Evolutionary conservation across 2,329 filamentous ascomycete species (phyloP).

Genomic region (Fusarium transvaalense): DNA sequence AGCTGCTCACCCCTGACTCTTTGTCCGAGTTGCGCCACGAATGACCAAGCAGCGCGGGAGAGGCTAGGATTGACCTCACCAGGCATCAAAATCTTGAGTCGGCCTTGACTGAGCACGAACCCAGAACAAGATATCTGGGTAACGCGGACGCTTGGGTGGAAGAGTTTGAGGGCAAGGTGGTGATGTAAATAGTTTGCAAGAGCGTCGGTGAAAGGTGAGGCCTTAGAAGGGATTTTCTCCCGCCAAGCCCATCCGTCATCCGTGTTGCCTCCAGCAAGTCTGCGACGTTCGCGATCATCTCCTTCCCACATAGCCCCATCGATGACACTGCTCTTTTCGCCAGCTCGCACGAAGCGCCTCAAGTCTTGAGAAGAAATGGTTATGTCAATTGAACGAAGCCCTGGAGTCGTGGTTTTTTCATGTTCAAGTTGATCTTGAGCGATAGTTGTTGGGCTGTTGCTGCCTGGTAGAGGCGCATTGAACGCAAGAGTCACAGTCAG

Average conservation of each 20-base stretch:
- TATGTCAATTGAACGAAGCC: conserved; percentile 63
- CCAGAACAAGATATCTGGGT: conserved; percentile 67
- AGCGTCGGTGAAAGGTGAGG: conserved; percentile 62
- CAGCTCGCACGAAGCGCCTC: conserved; percentile 59
- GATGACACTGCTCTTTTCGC: conserved; percentile 43
- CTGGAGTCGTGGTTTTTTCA: conserved; percentile 38
- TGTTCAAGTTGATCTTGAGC: conserved; percentile 35
- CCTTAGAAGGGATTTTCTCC: conserved; percentile 28
- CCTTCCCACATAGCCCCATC: conserved; percentile 47
- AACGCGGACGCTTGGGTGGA: conserved; percentile 66
- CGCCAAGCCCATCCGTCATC: conserved; percentile 69
- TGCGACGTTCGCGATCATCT: conserved; percentile 57
- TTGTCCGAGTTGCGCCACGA: conserved; percentile 54
- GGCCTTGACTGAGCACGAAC: conserved; percentile 66
- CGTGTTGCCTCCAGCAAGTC: conserved; percentile 60
- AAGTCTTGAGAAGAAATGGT: conserved; percentile 64
- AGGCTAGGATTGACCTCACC: conserved; percentile 50
- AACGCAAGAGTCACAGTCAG: conserved; percentile 66
- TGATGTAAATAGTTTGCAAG: conserved; percentile 63
- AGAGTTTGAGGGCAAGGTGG: conserved; percentile 68
- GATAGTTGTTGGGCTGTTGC: conserved; percentile 7
- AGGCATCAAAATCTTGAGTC: conserved; percentile 61
- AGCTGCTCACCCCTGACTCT: conserved; percentile 49
- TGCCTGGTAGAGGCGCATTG: conserved; percentile 53
- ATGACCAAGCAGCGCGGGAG: conserved; percentile 55